Percentiles rank a stretch among this genome's conserved stretches.
phyloP scores from a whole-genome alignment of 768 basidiomycete species.

The Coprinopsis cinerea region DNA sequence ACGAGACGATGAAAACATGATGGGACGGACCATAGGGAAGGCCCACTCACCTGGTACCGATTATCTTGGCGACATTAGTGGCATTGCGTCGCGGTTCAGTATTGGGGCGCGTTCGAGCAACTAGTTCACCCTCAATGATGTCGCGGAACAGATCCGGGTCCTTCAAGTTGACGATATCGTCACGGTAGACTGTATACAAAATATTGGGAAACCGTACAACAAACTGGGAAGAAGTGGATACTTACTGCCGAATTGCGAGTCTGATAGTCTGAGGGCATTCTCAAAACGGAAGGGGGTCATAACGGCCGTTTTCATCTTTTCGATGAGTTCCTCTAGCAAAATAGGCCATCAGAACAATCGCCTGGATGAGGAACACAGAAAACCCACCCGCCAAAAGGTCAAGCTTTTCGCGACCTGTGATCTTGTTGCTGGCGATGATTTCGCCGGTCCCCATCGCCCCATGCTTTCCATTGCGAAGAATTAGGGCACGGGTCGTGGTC shows the following conservation, averaged over 20 bases:
- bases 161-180: slow-evolving; percentile 62
- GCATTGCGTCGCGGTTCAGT: slow-evolving; percentile 33
- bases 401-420: slow-evolving; percentile 75
- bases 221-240: background rate
- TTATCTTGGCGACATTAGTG: slow-evolving; percentile 47
- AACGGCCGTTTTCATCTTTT: slow-evolving; percentile 52
- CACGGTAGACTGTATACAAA: slow-evolving; percentile 47
- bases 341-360: slow-evolving; percentile 1
- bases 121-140: slow-evolving; percentile 51
- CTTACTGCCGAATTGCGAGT: slow-evolving; percentile 69
- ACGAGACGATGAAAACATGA: background rate
- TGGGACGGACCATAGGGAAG: background rate
- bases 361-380: slow-evolving; percentile 1
- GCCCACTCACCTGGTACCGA: slow-evolving; percentile 49
- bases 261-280: slow-evolving; percentile 58
- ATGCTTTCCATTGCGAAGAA: slow-evolving; percentile 71
- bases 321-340: slow-evolving; percentile 58
- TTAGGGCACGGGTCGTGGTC: slow-evolving; percentile 65
- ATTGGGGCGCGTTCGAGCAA: slow-evolving; percentile 39
- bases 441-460: slow-evolving; percentile 70
- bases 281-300: slow-evolving; percentile 61
- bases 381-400: slow-evolving; percentile 68
- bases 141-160: slow-evolving; percentile 59
- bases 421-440: slow-evolving; percentile 47
- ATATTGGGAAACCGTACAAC: slow-evolving; percentile 7